Evolutionary conservation across 75 land plant species (phyloP).

Genomic region (Gnetum montanum): DNA sequence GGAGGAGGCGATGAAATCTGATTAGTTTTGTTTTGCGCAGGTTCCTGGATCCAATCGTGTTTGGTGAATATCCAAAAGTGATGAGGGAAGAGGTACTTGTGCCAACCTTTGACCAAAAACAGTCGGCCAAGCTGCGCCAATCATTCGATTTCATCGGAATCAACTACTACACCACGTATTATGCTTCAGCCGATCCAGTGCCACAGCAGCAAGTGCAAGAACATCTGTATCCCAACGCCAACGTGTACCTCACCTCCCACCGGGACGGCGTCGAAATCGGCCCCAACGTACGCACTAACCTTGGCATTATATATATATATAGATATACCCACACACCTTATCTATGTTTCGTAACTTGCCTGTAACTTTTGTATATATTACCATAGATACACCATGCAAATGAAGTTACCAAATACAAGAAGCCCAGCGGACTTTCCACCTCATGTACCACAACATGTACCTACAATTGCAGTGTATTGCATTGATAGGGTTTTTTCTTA

Average conservation of each 20-base stretch:
- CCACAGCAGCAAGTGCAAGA: no score
- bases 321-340: no score
- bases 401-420: no score
- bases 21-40: conserved; percentile 11
- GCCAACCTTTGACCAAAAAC: conserved; percentile 13
- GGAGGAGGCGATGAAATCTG: no score
- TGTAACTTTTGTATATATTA: no score
- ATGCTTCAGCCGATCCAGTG: neutral
- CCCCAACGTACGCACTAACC: no score
- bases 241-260: neutral
- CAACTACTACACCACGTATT: conserved; percentile 38
- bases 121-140: conserved; percentile 9
- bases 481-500: no score
- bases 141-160: conserved; percentile 44
- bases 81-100: conserved; percentile 21
- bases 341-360: no score
- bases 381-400: no score
- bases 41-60: conserved; percentile 32
- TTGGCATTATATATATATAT: no score
- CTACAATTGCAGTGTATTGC: no score
- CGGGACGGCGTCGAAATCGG: neutral
- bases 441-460: no score
- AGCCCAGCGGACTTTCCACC: neutral
- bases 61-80: conserved; percentile 32
- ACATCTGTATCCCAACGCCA: neutral